Base-by-base conservation (phyloP, 805 yeast species). In the Isabelozyma rhagii region DNA sequence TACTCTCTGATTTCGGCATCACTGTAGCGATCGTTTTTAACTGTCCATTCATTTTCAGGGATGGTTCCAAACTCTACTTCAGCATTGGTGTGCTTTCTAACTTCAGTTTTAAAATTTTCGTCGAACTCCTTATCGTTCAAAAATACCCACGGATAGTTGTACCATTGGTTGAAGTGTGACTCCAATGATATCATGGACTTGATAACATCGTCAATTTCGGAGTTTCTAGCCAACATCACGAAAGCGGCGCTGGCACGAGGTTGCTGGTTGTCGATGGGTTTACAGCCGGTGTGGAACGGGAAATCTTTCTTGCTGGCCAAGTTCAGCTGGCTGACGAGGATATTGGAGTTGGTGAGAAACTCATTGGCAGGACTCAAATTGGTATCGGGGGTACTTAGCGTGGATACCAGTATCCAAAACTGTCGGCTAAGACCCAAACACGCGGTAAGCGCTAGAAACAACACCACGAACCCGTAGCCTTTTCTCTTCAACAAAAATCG, bases 131-230 rank as follows among this genome's bases (percentile, higher is more conserved):
- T 91, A 65, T 93, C 89, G 63, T 92, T 93, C 15, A 94, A 67
- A 58, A 94, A 89, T 1, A 89, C 85, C 85, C 96, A 94, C 0
- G 97, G 97, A 63, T 94, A 94, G 56, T 87, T 80, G 66, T 78
- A 94, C 96, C 97, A 90, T 59, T 92, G 92, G 64, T 93, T 93
- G 71, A 92, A 93, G 63, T 87, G 96, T 25, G 89, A 75, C 64
- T 93, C 98, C 48, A 94, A 61, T 3, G 92, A 83, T 29, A 72
- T 67, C 78, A 93, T 83, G 2, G 94, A 84, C 49, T 78, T 74
- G 1, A 87, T 60, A 1, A 90, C 96, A n/a, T 88, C 96, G 3
- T 81, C 78, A 1, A 90, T 51, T 60, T 93, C 98, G 3, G 80
- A 71, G 62, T 93, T 91, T 52, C 97, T 72, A 0, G 96, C 90